These are phyloP conservation scores for Zea mays DNA, from an alignment of 176 grass and related monocot genomes.

Conservation along the genomic window Zm-B73-REFERENCE-NAM-5.0 NC_050101.1:107121501-107122000, in stretches of 20 bases:
- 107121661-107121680: constrained; percentile 6
- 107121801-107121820: neutral
- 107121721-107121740: constrained; percentile 16
- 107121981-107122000: neutral
- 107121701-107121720: neutral
- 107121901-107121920: neutral
- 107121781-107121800: neutral
- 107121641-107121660: constrained; percentile 29
- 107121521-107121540: constrained; percentile 33
- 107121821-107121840: constrained; percentile 19
- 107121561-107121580: constrained; percentile 49
- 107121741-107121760: neutral
- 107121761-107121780: neutral
- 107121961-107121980: neutral
- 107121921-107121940: neutral
- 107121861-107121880: neutral
- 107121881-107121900: neutral
- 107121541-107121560: constrained; percentile 43
- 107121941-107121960: neutral
- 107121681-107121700: constrained; percentile 3
- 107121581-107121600: constrained; percentile 20
- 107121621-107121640: neutral
- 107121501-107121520: constrained; percentile 63
- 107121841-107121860: neutral
- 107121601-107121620: constrained; percentile 1